Evolutionary conservation across 2,329 filamentous ascomycete species (phyloP), one percentile per base, ranked within the genome.

Genomic region (Neurospora crassa): DNA sequence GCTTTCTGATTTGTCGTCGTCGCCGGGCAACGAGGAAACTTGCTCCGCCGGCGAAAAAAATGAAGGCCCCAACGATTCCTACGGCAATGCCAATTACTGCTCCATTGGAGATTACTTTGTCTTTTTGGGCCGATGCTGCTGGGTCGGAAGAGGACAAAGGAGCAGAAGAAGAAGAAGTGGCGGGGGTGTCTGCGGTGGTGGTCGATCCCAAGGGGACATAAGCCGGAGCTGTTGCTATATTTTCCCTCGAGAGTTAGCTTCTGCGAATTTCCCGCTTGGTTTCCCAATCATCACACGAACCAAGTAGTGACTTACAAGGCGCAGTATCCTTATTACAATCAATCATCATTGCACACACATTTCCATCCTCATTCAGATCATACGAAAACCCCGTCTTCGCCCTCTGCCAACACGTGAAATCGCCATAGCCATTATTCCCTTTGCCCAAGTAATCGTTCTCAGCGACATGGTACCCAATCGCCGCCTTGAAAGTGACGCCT

Each of bases 341-440:
- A 67, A 80, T 80, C 7, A 76, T 73, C 69, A 77, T 74, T 18
- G 75, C 76, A 72, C 79, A 81, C 10, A 68, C 72, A 16, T 72
- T 75, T 16, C 71, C 72, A 41, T 74, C 73, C 37, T 77, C 77
- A 4, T n/a, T 71, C 53, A 80, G 80, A 29, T 79, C 70, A 14
- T 75, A 70, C n/a, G 68, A 53, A 37, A 71, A 63, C 16, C 53
- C 53, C 53, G 24, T 37, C 29, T 18, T 29, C n/a, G 74, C 76
- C 24, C 40, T 74, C 71, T 78, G 76, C 75, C 77, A 80, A 70
- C 79, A 81, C 1, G 72, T 74, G 67, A 80, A 80, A 20, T 73
- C 72, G 2, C 72, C 74, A 59, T 78, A 80, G 1, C 76, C 79
- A 68, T 81, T 81, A 67, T 76, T 47, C 5, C 78, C 79, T 0